Evolutionary conservation across 805 yeast genomes (phyloP).

Genomic region (Candida hungchunana): DNA sequence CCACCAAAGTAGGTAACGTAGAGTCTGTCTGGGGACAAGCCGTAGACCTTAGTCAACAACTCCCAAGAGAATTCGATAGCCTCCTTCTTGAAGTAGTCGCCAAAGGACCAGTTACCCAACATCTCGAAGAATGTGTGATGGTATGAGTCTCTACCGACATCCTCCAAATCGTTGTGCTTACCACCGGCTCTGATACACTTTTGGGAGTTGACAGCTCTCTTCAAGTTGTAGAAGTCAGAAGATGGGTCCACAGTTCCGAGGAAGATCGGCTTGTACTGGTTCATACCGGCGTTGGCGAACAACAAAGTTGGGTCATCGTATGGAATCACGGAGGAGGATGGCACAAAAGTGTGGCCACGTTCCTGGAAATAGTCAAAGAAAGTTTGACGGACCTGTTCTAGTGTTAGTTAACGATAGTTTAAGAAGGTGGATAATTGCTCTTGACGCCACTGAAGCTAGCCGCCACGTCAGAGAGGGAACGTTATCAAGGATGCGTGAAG

Average conservation of each 20-base stretch:
- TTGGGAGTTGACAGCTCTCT: constrained; percentile 92
- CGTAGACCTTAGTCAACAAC: constrained; percentile 78
- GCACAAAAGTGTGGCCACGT: constrained; percentile 72
- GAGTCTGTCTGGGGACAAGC: constrained; percentile 70
- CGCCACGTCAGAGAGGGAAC: neutral
- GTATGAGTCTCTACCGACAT: constrained; percentile 95
- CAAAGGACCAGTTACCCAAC: constrained; percentile 99
- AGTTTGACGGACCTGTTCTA: constrained; percentile 63
- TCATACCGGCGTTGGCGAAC: constrained; percentile 99
- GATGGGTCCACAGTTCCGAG: constrained; percentile 96
- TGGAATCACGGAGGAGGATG: constrained; percentile 93
- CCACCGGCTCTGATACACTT: constrained; percentile 99
- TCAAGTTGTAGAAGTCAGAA: constrained; percentile 76
- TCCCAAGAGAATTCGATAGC: constrained; percentile 92
- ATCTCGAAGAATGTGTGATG: constrained; percentile 99
- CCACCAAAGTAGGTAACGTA: constrained; percentile 98
- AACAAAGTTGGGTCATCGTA: constrained; percentile 96
- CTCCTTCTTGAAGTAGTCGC: constrained; percentile 95
- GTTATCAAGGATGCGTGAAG: no score
- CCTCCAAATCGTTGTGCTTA: constrained; percentile 96
- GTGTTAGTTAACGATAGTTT: no score
- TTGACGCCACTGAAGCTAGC: no score
- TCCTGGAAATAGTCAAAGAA: constrained; percentile 77
- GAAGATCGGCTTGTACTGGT: constrained; percentile 96
- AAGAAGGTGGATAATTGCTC: no score